Conservation (phyloP, 179 eudicot genomes). For the Silene noctiflora region DNA sequence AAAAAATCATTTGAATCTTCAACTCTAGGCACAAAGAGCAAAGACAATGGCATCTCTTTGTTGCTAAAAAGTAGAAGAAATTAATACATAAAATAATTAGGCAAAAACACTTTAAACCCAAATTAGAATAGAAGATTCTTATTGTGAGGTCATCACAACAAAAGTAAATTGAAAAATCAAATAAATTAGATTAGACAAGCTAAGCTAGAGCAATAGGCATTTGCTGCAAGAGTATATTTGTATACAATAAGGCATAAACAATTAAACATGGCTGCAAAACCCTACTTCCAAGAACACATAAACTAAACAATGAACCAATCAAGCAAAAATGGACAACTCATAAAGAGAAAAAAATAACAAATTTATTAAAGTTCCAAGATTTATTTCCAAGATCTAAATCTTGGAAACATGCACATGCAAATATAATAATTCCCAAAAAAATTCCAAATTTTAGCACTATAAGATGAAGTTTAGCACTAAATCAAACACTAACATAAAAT, state of each 20-base stretch:
- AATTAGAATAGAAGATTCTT: background rate
- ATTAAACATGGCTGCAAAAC: slow-evolving; percentile 18
- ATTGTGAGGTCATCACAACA: background rate
- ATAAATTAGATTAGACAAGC: background rate
- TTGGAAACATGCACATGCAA: slow-evolving; percentile 48
- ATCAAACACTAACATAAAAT: background rate
- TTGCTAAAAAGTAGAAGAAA: background rate
- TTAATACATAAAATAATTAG: background rate
- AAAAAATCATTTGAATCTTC: too few species aligned
- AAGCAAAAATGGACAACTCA: slow-evolving; percentile 3
- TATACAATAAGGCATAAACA: slow-evolving; percentile 1
- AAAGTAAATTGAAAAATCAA: too few species aligned
- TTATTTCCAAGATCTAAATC: slow-evolving; percentile 15
- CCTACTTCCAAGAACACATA: slow-evolving; percentile 34
- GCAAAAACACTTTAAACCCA: background rate
- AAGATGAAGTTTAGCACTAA: background rate
- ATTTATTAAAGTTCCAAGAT: slow-evolving; percentile 32
- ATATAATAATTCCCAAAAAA: background rate
- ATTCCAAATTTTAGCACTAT: background rate
- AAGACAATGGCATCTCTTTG: background rate
- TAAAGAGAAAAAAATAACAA: background rate
- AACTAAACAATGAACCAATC: slow-evolving; percentile 20
- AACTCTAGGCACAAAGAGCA: too few species aligned
- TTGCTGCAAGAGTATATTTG: too few species aligned
- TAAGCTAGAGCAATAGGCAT: too few species aligned